A percentile compares a stretch with the other conserved stretches of the same genome.
These are phyloP conservation scores for Pyricularia sp. DNA, from an alignment of 2,329 filamentous ascomycete species.

Conservation along the genomic window DNA sequence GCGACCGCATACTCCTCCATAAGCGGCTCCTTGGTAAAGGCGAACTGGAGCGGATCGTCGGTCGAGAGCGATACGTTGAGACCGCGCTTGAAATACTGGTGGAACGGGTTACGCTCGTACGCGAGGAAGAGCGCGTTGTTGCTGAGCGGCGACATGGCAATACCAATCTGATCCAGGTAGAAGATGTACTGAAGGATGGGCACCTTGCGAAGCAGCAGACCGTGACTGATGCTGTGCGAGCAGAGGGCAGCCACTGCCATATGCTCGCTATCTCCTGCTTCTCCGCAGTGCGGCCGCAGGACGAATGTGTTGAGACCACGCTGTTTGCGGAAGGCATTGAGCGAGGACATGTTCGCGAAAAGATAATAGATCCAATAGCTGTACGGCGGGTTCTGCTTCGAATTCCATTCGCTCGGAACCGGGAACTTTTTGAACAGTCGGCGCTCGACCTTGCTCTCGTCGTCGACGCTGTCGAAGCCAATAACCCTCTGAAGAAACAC, in stretches of 20 bases:
- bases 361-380: slow-evolving; percentile 99
- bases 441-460: slow-evolving; percentile 93
- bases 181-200: slow-evolving; percentile 94
- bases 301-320: slow-evolving; percentile 95
- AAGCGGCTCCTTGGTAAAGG: slow-evolving; percentile 94
- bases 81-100: slow-evolving; percentile 90
- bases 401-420: slow-evolving; percentile 78
- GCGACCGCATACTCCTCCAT: slow-evolving; percentile 98
- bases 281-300: slow-evolving; percentile 87
- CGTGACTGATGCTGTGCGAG: slow-evolving; percentile 95
- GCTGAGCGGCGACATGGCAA: slow-evolving; percentile 97
- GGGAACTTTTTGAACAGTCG: slow-evolving; percentile 95
- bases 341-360: slow-evolving; percentile 84
- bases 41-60: slow-evolving; percentile 94
- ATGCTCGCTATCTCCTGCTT: slow-evolving; percentile 95
- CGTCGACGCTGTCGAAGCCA: slow-evolving; percentile 94
- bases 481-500: slow-evolving; percentile 92
- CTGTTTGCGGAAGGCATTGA: slow-evolving; percentile 85
- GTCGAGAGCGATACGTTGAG: slow-evolving; percentile 94
- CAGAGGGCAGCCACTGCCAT: slow-evolving; percentile 84
- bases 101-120: slow-evolving; percentile 93
- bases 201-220: slow-evolving; percentile 84
- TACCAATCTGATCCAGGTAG: slow-evolving; percentile 95
- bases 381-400: slow-evolving; percentile 93
- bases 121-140: slow-evolving; percentile 96